Evolutionary conservation across 805 yeast species (phyloP).

Genomic region (Metschnikowia kofuensis): DNA sequence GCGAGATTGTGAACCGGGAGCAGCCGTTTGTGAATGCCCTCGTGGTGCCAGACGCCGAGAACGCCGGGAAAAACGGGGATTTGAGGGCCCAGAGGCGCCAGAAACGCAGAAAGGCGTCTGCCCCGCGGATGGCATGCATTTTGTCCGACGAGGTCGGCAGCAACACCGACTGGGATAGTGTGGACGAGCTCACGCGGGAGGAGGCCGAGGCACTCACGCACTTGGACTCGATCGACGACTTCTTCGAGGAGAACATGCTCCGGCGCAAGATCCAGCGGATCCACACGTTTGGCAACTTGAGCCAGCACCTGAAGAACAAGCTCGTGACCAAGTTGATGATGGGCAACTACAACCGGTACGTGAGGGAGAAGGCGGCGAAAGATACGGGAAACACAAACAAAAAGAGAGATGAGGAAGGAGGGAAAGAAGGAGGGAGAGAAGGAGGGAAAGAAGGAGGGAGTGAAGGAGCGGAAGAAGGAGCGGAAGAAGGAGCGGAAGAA

Average conservation of each 20-base stretch:
- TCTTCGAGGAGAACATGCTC: conserved; percentile 37
- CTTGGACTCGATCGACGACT: conserved; percentile 35
- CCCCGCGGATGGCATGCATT: conserved; percentile 6
- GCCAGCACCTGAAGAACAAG: conserved; percentile 44
- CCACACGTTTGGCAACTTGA: conserved; percentile 33
- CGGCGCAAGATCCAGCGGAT: conserved; percentile 50
- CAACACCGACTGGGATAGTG: conserved; percentile 18
- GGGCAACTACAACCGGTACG: conserved; percentile 57
- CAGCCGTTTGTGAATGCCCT: conserved; percentile 52
- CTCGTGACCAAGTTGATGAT: conserved; percentile 66
- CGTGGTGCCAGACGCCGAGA: conserved; percentile 45
- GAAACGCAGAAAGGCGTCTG: neutral
- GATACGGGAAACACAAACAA: neutral
- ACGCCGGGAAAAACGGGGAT: conserved; percentile 2
- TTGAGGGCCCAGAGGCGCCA: conserved; percentile 10
- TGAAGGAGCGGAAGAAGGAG: too few relatives aligned
- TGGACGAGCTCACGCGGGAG: conserved; percentile 36
- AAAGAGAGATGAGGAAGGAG: neutral
- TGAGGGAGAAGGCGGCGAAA: conserved; percentile 18
- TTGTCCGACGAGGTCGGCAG: conserved; percentile 14
- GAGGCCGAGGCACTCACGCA: conserved; percentile 37
- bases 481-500: too few relatives aligned
- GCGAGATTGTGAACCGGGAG: conserved; percentile 43
- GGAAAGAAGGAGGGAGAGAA: neutral
- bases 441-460: too few relatives aligned